Conservation (phyloP, 495 filamentous ascomycete genomes). For the Penicillium pulvis region DNA sequence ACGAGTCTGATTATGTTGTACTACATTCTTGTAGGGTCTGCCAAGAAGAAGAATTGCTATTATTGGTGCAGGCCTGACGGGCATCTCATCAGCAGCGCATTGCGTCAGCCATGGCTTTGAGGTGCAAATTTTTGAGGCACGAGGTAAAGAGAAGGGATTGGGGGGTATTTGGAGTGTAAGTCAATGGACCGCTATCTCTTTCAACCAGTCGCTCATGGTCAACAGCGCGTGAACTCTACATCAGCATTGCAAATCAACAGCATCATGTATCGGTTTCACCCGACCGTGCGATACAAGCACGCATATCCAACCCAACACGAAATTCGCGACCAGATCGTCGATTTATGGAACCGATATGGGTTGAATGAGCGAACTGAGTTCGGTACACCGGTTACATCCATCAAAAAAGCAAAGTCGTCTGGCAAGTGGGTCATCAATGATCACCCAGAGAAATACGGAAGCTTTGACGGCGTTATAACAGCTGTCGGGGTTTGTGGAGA, state of each 20-base stretch:
- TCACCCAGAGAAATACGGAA: slow-evolving; percentile 65
- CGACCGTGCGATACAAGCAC: slow-evolving; percentile 68
- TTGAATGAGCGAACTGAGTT: slow-evolving; percentile 72
- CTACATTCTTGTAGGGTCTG: slow-evolving; percentile 17
- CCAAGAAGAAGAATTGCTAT: slow-evolving; percentile 67
- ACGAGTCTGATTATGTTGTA: no score
- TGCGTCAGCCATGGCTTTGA: slow-evolving; percentile 88
- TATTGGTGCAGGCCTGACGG: slow-evolving; percentile 81
- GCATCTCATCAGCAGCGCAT: slow-evolving; percentile 79
- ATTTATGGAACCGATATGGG: slow-evolving; percentile 75
- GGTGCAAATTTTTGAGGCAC: slow-evolving; percentile 74
- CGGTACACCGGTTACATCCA: slow-evolving; percentile 64
- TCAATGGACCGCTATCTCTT: background rate
- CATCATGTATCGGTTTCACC: slow-evolving; percentile 87
- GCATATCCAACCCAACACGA: slow-evolving; percentile 76
- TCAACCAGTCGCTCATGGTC: background rate
- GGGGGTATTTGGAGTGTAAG: slow-evolving; percentile 84
- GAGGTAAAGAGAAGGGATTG: slow-evolving; percentile 57
- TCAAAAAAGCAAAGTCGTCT: slow-evolving; percentile 60
- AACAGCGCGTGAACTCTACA: slow-evolving; percentile 77
- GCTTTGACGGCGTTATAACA: slow-evolving; percentile 76
- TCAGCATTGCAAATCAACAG: slow-evolving; percentile 82
- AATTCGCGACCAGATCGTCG: slow-evolving; percentile 68
- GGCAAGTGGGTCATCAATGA: slow-evolving; percentile 83
- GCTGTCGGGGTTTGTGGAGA: slow-evolving; percentile 80